These are phyloP conservation scores for Termitomyces sp. DNA, from an alignment of 768 basidiomycete species.

Conservation along the genomic window DNA sequence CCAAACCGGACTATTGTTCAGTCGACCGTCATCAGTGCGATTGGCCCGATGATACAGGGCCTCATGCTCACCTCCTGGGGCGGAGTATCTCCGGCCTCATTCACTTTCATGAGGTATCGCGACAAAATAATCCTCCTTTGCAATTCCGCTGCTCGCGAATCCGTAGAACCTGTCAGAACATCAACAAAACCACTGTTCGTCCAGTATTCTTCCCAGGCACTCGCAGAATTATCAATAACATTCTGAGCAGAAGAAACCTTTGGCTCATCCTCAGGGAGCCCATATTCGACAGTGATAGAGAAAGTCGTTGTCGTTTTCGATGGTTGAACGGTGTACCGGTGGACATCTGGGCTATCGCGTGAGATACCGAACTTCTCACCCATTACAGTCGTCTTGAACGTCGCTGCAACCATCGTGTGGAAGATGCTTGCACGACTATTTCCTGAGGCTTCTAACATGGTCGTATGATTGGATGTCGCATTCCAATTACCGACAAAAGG, in stretches of 20 bases:
- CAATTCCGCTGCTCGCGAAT: slow-evolving; percentile 49
- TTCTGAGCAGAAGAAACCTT: slow-evolving; percentile 20
- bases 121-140: slow-evolving; percentile 56
- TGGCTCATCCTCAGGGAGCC: neutral
- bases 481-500: slow-evolving; percentile 58
- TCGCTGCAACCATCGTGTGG: slow-evolving; percentile 38
- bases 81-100: slow-evolving; percentile 53
- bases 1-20: slow-evolving; percentile 43
- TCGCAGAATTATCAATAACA: slow-evolving; percentile 32
- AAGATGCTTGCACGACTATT: slow-evolving; percentile 33
- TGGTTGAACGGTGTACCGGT: slow-evolving; percentile 48
- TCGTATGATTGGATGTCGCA: slow-evolving; percentile 45
- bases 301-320: slow-evolving; percentile 23
- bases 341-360: slow-evolving; percentile 38
- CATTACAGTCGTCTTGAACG: slow-evolving; percentile 40
- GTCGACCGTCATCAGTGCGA: neutral
- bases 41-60: neutral
- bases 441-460: slow-evolving; percentile 25
- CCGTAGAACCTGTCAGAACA: slow-evolving; percentile 44
- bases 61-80: slow-evolving; percentile 49
- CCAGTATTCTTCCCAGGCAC: slow-evolving; percentile 49
- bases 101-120: slow-evolving; percentile 55
- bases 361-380: slow-evolving; percentile 37
- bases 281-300: slow-evolving; percentile 33
- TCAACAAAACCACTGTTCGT: slow-evolving; percentile 48